Evolutionary conservation across 192 early-diverging fungal genomes (phyloP).

Genomic region (Coemansia asiatica): DNA sequence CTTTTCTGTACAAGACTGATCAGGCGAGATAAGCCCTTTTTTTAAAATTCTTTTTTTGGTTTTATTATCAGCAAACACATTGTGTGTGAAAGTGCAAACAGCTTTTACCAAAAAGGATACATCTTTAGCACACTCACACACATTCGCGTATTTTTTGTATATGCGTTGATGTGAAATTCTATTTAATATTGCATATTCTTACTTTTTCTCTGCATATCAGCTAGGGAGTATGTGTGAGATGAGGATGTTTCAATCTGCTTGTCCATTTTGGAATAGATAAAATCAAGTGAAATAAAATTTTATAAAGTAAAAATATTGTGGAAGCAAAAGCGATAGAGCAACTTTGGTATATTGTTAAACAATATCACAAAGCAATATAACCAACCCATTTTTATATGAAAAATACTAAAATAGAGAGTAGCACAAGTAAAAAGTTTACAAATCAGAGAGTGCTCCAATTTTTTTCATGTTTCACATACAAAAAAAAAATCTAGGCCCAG

Average conservation of each 20-base stretch:
- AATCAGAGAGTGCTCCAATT: too few species aligned
- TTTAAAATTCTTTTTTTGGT: neutral
- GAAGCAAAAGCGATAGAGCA: neutral
- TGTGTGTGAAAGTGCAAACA: neutral
- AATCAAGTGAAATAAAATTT: neutral
- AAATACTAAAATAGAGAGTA: neutral
- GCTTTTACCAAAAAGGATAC: neutral
- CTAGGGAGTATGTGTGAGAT: neutral
- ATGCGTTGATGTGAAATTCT: neutral
- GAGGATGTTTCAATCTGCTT: neutral
- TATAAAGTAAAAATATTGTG: neutral
- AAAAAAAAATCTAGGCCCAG: neutral
- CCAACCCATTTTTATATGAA: neutral
- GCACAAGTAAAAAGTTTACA: neutral
- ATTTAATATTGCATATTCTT: neutral
- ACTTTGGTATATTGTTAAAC: too few species aligned
- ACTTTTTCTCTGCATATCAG: neutral
- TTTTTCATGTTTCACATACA: neutral
- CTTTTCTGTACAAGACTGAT: neutral
- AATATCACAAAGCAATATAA: neutral
- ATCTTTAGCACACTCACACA: neutral
- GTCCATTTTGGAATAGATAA: neutral
- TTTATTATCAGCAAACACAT: too few species aligned
- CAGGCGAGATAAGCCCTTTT: slow-evolving; percentile 5
- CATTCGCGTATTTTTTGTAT: neutral